These are phyloP conservation scores for Daldinia vernicosa DNA, from an alignment of 495 filamentous ascomycete species.

Conservation along the genomic window DNA sequence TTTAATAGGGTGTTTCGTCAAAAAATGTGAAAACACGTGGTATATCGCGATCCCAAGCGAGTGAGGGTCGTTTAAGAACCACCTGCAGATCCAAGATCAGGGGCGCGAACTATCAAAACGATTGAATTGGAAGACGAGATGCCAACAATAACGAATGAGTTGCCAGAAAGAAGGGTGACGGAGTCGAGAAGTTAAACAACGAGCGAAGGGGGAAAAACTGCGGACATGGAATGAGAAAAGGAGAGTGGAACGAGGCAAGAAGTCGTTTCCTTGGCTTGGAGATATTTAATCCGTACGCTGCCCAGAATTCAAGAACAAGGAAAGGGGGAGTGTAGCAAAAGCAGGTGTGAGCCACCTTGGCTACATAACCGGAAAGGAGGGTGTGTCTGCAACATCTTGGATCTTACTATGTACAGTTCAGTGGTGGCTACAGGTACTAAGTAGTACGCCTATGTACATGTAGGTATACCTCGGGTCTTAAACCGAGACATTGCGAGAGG, in stretches of 20 bases:
- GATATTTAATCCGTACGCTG: slow-evolving; percentile 10
- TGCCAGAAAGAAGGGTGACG: slow-evolving; percentile 26
- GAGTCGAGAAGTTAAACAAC: slow-evolving; percentile 10
- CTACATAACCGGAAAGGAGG: slow-evolving; percentile 28
- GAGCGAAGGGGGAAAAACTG: slow-evolving; percentile 22
- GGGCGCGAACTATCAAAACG: slow-evolving; percentile 35
- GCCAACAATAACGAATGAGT: slow-evolving; percentile 53
- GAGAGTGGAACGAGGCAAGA: slow-evolving; percentile 25
- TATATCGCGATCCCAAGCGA: slow-evolving; percentile 31
- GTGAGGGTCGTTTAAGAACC: slow-evolving; percentile 23
- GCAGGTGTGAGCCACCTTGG: slow-evolving; percentile 23
- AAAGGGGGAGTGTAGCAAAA: slow-evolving; percentile 29
- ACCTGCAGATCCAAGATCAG: slow-evolving; percentile 26
- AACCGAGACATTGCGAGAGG: background rate
- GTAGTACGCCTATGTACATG: background rate
- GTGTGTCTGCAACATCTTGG: slow-evolving; percentile 29
- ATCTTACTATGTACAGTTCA: background rate
- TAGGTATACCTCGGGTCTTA: background rate
- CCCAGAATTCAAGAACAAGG: slow-evolving; percentile 24
- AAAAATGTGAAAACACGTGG: slow-evolving; percentile 23
- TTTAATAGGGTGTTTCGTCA: slow-evolving; percentile 4
- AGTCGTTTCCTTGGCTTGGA: slow-evolving; percentile 31
- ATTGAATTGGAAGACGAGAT: slow-evolving; percentile 46
- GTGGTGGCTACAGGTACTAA: background rate
- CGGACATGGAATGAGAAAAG: slow-evolving; percentile 36